These are phyloP conservation scores for Saccharomycopsis fibuligera DNA, from an alignment of 805 yeast species.

Conservation along the genomic window DNA sequence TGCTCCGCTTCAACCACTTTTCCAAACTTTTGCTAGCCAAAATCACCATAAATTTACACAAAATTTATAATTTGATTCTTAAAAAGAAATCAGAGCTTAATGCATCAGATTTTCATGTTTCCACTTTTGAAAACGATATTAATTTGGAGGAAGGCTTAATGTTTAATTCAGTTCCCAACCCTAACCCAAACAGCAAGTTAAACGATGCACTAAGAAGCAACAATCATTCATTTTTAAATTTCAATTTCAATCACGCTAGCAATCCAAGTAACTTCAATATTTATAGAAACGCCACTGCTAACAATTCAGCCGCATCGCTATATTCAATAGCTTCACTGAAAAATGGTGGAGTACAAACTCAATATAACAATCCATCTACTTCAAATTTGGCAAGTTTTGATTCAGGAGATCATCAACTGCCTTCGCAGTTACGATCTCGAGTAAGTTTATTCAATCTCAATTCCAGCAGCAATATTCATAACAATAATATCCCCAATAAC, in stretches of 20 bases:
- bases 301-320: conserved; percentile 12
- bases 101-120: background rate
- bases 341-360: background rate
- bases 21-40: background rate
- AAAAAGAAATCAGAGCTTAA: background rate
- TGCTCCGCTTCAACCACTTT: conserved; percentile 2
- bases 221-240: conserved; percentile 7
- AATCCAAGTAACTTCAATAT: background rate
- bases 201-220: background rate
- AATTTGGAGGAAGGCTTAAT: conserved; percentile 17
- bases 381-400: background rate
- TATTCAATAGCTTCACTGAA: conserved; percentile 6
- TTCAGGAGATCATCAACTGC: background rate
- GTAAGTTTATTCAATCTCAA: conserved; percentile 18
- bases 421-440: conserved; percentile 18
- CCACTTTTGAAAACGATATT: conserved; percentile 13
- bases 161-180: background rate
- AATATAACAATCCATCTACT: background rate
- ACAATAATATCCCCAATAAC: too few relatives aligned
- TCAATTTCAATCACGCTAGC: conserved; percentile 8
- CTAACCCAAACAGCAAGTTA: background rate
- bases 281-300: conserved; percentile 10
- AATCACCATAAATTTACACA: background rate
- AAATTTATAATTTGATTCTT: background rate
- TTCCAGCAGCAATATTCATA: too few relatives aligned